Conservation (phyloP, 2,329 filamentous ascomycete species). For the Cercospora sesami region DNA sequence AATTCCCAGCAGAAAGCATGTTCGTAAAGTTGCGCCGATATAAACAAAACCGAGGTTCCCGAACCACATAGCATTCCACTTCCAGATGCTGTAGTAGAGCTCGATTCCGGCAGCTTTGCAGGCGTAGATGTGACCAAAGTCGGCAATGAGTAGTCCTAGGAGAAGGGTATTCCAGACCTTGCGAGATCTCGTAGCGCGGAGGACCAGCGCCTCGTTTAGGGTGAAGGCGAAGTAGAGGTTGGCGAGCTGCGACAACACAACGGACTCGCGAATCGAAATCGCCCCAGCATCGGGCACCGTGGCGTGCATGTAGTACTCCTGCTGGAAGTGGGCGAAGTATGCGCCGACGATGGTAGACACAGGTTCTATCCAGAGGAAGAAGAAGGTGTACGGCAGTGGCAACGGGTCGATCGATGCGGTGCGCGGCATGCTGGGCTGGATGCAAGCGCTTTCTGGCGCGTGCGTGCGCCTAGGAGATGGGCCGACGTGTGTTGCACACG, state of each 20-base stretch:
- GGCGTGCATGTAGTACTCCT: constrained; percentile 59
- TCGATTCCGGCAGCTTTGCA: constrained; percentile 59
- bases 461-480: not conserved
- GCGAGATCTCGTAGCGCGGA: constrained; percentile 67
- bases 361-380: constrained; percentile 74
- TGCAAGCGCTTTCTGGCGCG: not conserved
- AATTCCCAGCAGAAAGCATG: constrained; percentile 38
- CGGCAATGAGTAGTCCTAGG: constrained; percentile 68
- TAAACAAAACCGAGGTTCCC: constrained; percentile 42
- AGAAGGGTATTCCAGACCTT: constrained; percentile 70
- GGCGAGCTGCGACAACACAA: constrained; percentile 71
- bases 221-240: constrained; percentile 78
- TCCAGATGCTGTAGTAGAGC: constrained; percentile 46
- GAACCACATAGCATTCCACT: constrained; percentile 40
- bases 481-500: not conserved
- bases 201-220: constrained; percentile 72
- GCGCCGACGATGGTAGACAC: constrained; percentile 56
- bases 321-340: constrained; percentile 54
- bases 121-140: constrained; percentile 72
- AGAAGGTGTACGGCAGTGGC: constrained; percentile 64
- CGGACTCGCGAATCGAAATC: constrained; percentile 59
- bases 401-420: constrained; percentile 40
- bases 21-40: constrained; percentile 38
- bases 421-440: constrained; percentile 7
- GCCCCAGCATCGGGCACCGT: constrained; percentile 41